Base-by-base conservation (phyloP, 2,329 filamentous ascomycete genomes). In the Colletotrichum cereale region DNA sequence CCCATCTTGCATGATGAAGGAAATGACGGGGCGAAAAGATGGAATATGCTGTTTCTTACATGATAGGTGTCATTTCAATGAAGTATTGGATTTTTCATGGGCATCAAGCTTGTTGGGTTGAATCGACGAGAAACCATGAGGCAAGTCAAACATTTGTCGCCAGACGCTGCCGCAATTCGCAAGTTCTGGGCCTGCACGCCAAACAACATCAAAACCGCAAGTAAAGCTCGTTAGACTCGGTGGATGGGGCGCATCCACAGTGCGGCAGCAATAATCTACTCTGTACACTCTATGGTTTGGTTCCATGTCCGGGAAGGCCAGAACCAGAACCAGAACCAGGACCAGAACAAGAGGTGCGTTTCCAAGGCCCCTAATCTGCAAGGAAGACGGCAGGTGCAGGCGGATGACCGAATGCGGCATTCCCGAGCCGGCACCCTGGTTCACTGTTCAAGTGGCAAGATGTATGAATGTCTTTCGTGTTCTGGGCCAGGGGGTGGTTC, bases 1-100 rank as follows among this genome's bases (percentile, higher is more conserved):
- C 84, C 11, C 76, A 77, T 48, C 66, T 77, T 26, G 73, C 68
- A n/a, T 55, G 47, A 66, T 63, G 36, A 18, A 12, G 34, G n/a
- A 55, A 36, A 11, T 12, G 18, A 50, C 16, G 38, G 24, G 10
- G 10, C 24, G 11, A 12, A 29, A 50, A 40, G 2, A 26, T 21
- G 10, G 50, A 14, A 36, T 18, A 40, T 18, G 7, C 7, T 34
- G 55, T 38, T 14, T 1, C 14, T 24, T 18, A 2, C 29, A 6
- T 16, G 5, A 8, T 40, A 57, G 34, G 29, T 16, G 34, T 10
- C 12, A 7, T 8, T 47, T 24, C 21, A 18, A 38, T 11, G 38
- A 40, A 18, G 5, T 1, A 11, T 3, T 6, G 7, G 3, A 29
- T 57, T 2, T 8, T 38, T 26, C 3, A n/a, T 40, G n/a, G 38